phyloP scores from a whole-genome alignment of 495 filamentous ascomycete genomes.

The Talaromyces stipitatus region DNA sequence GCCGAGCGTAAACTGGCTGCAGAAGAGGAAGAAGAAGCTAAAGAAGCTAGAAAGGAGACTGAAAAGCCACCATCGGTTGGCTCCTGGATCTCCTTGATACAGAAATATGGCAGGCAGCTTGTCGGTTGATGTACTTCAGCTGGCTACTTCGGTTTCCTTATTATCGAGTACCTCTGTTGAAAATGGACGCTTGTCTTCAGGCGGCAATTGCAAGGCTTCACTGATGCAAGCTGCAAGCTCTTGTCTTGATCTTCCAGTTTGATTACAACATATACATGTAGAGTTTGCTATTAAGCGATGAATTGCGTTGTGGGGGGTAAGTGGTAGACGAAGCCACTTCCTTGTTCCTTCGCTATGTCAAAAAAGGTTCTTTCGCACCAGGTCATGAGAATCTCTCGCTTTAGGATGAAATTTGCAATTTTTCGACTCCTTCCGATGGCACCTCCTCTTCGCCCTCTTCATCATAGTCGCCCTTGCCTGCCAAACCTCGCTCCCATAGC shows the following conservation, averaged over 20 bases:
- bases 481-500: constrained; percentile 78
- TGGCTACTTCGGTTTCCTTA: too few relatives aligned
- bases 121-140: not conserved
- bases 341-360: not conserved
- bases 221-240: not conserved
- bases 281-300: not conserved
- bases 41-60: constrained; percentile 4
- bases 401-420: constrained; percentile 57
- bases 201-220: too few relatives aligned
- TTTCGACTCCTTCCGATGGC: constrained; percentile 52
- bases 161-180: too few relatives aligned
- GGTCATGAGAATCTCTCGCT: not conserved
- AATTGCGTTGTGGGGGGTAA: not conserved
- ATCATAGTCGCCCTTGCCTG: constrained; percentile 65
- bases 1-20: constrained; percentile 29
- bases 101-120: not conserved
- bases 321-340: not conserved
- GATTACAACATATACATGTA: not conserved
- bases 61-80: not conserved
- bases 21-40: constrained; percentile 22
- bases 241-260: not conserved
- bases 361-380: not conserved
- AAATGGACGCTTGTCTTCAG: too few relatives aligned
- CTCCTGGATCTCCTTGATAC: not conserved
- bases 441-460: constrained; percentile 51